Percentiles rank a stretch among this genome's conserved stretches.
phyloP scores from a whole-genome alignment of 768 basidiomycete genomes.

The Sporobolomyces pararoseus region DNA sequence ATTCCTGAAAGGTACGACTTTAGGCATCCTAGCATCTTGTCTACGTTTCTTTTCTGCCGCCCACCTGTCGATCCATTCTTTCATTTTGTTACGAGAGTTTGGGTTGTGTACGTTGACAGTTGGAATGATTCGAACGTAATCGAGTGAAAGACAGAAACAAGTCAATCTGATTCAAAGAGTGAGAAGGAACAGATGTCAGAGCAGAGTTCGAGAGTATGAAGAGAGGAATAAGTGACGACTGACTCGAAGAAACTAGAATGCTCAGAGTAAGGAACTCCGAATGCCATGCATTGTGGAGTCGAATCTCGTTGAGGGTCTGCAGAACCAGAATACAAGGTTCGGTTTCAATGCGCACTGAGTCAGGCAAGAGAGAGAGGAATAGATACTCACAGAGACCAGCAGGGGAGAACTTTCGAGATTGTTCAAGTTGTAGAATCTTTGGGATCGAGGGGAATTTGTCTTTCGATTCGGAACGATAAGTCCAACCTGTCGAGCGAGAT shows the following conservation, averaged over 20 bases:
- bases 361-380: not conserved
- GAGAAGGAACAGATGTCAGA: no score
- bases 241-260: conserved; percentile 88
- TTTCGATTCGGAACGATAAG: conserved; percentile 37
- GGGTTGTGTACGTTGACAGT: conserved; percentile 85
- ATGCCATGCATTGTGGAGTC: conserved; percentile 56
- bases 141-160: conserved; percentile 82
- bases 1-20: conserved; percentile 32
- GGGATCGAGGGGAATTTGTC: conserved; percentile 63
- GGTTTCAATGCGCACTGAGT: not conserved
- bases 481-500: conserved; percentile 57
- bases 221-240: not conserved
- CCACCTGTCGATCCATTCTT: conserved; percentile 83
- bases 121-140: conserved; percentile 84
- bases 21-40: conserved; percentile 47
- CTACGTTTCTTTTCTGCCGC: conserved; percentile 69
- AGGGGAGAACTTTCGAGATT: conserved; percentile 65
- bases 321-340: not conserved
- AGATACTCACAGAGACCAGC: conserved; percentile 46
- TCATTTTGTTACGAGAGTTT: conserved; percentile 74
- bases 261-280: conserved; percentile 69
- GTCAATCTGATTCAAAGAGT: conserved; percentile 58
- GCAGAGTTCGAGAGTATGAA: not conserved
- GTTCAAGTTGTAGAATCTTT: conserved; percentile 64
- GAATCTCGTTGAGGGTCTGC: conserved; percentile 60